Evolutionary conservation across 805 yeast species (phyloP).

Genomic region (Hanseniaspora jakobsenii): DNA sequence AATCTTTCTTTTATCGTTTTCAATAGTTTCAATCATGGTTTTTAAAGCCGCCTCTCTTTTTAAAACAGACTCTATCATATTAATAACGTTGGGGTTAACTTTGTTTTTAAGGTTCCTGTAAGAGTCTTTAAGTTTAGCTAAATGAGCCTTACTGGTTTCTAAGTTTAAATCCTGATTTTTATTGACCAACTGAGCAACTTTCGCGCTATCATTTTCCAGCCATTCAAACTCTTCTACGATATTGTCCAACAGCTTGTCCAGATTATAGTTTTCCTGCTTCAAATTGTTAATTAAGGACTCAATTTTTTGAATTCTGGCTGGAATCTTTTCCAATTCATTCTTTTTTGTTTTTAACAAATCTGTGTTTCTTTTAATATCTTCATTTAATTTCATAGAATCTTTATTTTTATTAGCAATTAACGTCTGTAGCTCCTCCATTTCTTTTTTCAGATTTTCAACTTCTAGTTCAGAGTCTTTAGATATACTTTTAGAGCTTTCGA

Average conservation of each 20-base stretch:
- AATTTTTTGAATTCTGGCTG: slow-evolving; percentile 32
- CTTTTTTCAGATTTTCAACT: slow-evolving; percentile 23
- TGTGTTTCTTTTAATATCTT: slow-evolving; percentile 56
- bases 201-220: slow-evolving; percentile 54
- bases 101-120: slow-evolving; percentile 62
- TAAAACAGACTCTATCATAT: slow-evolving; percentile 78
- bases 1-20: slow-evolving; percentile 77
- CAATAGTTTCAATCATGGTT: slow-evolving; percentile 74
- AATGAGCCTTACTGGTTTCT: slow-evolving; percentile 29
- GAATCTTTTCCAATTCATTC: slow-evolving; percentile 33
- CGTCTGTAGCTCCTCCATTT: slow-evolving; percentile 23
- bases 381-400: slow-evolving; percentile 55
- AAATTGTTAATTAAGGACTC: slow-evolving; percentile 23
- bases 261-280: too few species aligned
- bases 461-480: too few species aligned
- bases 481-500: slow-evolving; percentile 31
- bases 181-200: slow-evolving; percentile 33
- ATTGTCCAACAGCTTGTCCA: too few species aligned
- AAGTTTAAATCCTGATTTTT: slow-evolving; percentile 54
- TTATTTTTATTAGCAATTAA: slow-evolving; percentile 33
- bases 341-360: slow-evolving; percentile 35
- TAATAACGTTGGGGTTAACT: slow-evolving; percentile 78
- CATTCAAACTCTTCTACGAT: slow-evolving; percentile 47
- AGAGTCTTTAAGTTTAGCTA: slow-evolving; percentile 40
- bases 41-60: slow-evolving; percentile 69